Conservation (phyloP, 306 rosid genomes). For the Arachis stenosperma region DNA sequence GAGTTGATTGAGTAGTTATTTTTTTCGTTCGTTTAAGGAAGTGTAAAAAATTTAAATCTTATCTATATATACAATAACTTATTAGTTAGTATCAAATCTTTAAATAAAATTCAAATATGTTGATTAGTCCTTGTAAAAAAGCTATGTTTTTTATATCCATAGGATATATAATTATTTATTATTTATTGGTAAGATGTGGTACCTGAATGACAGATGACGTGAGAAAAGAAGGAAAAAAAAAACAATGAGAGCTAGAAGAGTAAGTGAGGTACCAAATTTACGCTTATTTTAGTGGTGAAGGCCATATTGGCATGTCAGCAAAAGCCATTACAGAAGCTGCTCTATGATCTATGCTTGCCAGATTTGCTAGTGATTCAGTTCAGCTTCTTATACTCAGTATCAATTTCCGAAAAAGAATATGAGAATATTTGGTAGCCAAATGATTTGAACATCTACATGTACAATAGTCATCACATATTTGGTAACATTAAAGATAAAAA, state of each 20-base stretch:
- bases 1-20: rapidly evolving
- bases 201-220: conserved; percentile 9
- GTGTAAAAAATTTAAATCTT: no score
- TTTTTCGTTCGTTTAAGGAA: no score
- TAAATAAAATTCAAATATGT: no score
- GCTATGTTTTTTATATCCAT: no score
- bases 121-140: no score
- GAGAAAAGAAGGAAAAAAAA: conserved; percentile 18
- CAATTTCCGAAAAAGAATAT: neutral
- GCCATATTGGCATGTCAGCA: conserved; percentile 20
- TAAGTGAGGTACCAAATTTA: neutral
- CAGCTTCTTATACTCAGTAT: conserved; percentile 1
- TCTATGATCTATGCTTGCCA: neutral
- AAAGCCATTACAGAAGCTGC: conserved; percentile 4
- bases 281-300: conserved; percentile 25
- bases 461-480: no score
- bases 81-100: no score
- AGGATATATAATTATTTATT: neutral
- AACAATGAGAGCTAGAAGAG: neutral
- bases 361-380: conserved; percentile 35
- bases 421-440: neutral
- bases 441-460: no score
- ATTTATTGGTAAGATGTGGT: conserved; percentile 11
- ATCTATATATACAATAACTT: no score
- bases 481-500: no score